A percentile compares a stretch with the other conserved stretches of the same genome.
Conservation (phyloP, 2,329 filamentous ascomycete genomes). For the Fonsecaea erecta region DNA sequence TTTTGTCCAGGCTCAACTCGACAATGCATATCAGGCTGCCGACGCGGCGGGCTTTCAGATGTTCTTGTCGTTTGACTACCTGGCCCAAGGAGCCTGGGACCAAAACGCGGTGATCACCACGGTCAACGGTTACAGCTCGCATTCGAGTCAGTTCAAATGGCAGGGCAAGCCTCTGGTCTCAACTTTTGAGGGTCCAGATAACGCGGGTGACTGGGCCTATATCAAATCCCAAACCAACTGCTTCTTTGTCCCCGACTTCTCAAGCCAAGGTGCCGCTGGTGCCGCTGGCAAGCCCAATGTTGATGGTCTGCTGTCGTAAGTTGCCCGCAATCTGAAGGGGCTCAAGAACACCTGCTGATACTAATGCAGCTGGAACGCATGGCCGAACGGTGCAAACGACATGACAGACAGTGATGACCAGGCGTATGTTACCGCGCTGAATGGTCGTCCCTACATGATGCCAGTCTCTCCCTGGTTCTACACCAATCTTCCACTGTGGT, state of each 20-base stretch:
- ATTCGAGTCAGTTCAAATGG: slow-evolving; percentile 11
- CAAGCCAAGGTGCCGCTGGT: slow-evolving; percentile 3
- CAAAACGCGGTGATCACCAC: slow-evolving; percentile 18
- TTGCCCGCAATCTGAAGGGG: background rate
- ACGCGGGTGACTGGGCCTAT: slow-evolving; percentile 13
- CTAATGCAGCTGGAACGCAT: slow-evolving; percentile 5
- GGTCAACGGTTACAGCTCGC: slow-evolving; percentile 8
- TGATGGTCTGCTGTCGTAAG: slow-evolving; percentile 12
- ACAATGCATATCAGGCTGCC: slow-evolving; percentile 13
- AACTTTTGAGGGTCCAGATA: slow-evolving; percentile 11
- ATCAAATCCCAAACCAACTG: slow-evolving; percentile 16
- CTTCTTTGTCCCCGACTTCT: slow-evolving; percentile 15
- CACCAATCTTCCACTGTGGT: slow-evolving; percentile 13
- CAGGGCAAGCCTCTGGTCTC: slow-evolving; percentile 13
- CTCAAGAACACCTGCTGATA: background rate
- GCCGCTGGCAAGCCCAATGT: slow-evolving; percentile 8
- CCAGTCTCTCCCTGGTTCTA: slow-evolving; percentile 20
- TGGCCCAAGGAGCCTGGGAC: slow-evolving; percentile 14
- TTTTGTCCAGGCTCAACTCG: slow-evolving; percentile 11
- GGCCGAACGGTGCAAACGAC: slow-evolving; percentile 14
- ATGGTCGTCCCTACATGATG: slow-evolving; percentile 14
- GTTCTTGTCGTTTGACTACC: slow-evolving; percentile 12
- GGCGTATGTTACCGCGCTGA: slow-evolving; percentile 1
- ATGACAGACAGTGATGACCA: slow-evolving; percentile 14
- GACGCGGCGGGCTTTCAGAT: slow-evolving; percentile 8